These are phyloP conservation scores for Colletotrichum tropicale DNA, from an alignment of 2,329 filamentous ascomycete genomes.

Conservation along the genomic window DNA sequence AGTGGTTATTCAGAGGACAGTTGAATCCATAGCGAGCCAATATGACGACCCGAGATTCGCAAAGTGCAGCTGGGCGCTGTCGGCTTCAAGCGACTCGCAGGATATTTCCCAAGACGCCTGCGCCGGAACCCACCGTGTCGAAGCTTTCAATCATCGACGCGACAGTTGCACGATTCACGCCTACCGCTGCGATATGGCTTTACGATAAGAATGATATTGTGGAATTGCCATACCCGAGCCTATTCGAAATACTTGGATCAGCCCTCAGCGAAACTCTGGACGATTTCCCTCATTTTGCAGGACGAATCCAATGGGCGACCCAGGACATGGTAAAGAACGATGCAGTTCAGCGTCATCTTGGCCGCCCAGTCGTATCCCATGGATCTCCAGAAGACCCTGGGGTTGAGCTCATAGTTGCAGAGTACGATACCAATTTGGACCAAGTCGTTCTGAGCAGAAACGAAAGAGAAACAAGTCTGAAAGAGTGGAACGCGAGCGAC, in stretches of 20 bases:
- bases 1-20: background rate
- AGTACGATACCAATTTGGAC: constrained; percentile 28
- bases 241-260: background rate
- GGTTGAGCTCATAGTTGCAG: constrained; percentile 40
- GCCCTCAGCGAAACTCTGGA: constrained; percentile 38
- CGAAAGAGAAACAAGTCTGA: constrained; percentile 14
- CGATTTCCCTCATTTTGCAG: constrained; percentile 46
- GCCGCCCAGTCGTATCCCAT: constrained; percentile 38
- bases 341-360: constrained; percentile 32
- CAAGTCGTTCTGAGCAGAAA: constrained; percentile 32
- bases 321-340: constrained; percentile 22
- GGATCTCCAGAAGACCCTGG: constrained; percentile 43
- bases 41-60: background rate
- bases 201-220: constrained; percentile 33
- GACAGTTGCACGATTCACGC: constrained; percentile 41
- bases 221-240: background rate
- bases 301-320: constrained; percentile 42
- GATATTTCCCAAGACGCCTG: background rate
- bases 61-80: background rate
- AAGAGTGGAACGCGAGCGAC: constrained; percentile 36
- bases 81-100: background rate
- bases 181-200: constrained; percentile 48
- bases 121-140: background rate
- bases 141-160: constrained; percentile 47
- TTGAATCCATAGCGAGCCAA: background rate